Base-by-base conservation (phyloP, 2,329 filamentous ascomycete genomes). In the Pseudogymnoascus pannorum region DNA sequence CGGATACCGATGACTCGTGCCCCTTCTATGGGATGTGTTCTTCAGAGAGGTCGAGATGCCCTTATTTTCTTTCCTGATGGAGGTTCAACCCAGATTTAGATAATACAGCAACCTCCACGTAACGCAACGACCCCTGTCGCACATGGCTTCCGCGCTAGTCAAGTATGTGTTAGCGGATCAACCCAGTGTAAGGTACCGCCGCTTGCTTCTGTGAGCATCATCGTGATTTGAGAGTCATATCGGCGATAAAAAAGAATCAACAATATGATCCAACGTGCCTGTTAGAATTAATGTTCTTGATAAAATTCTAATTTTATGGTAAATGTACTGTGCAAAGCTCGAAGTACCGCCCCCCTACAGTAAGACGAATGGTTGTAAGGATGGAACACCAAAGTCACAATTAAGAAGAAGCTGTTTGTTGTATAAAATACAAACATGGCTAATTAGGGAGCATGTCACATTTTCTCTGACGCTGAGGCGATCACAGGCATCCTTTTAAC, bases 51-150 rank as follows among this genome's bases (percentile, higher is more conserved):
- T 31, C 22, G 48, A 54, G 48, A 54, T 54, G 26, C 48, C 2
- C 48, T 54, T 54, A 9, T 18, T 54, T 31, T 31, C 48, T 18
- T 29, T 54, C 26, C 48, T 54, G 48, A 54, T 54, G 26, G 48
- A 54, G 26, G 26, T 54, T 54, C 16, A 31, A 54, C 26, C 48
- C 26, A 31, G 48, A 31, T 31, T 31, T 26, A 31, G 24, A 54
- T 54, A 31, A 54, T 54, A 48, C 22, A 31, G 16, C 48, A 54
- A 31, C 48, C 48, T 54, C 48, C 48, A 54, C 48, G 48, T 54
- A 54, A 54, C 48, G 48, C 24, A 54, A 54, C 48, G 48, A 54
- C 48, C 48, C 48, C 48, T 54, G 48, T 54, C 48, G 31, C 48
- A 5, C 8, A 54, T 31, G 31, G 48, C 48, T 54, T 54, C 11